phyloP scores from a whole-genome alignment of 148 eudicot species.

The Nepenthes gracilis region DNA sequence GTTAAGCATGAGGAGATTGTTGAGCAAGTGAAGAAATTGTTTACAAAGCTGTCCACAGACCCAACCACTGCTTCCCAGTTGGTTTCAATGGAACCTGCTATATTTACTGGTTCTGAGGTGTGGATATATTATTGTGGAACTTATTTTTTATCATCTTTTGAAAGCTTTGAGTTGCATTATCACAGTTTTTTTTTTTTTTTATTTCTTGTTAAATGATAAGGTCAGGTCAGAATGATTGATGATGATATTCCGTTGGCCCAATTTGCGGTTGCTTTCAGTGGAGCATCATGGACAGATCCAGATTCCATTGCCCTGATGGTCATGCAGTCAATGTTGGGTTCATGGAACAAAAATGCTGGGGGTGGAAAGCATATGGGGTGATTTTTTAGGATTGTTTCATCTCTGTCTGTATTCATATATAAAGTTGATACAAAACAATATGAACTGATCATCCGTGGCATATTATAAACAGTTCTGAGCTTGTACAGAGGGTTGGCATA shows the following conservation, averaged over 20 bases:
- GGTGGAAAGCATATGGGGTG: constrained; percentile 95
- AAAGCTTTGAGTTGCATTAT: background rate
- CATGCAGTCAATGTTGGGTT: constrained; percentile 80
- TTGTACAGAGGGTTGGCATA: constrained; percentile 67
- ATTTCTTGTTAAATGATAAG: constrained; percentile 1
- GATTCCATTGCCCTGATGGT: constrained; percentile 96
- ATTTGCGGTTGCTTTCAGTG: constrained; percentile 87
- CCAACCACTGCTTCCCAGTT: constrained; percentile 65
- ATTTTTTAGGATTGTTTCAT: constrained; percentile 9
- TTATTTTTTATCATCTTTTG: background rate
- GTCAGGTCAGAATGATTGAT: constrained; percentile 74
- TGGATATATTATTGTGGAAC: constrained; percentile 4
- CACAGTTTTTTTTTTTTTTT: background rate
- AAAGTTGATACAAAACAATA: background rate
- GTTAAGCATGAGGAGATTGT: constrained; percentile 86
- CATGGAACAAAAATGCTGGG: constrained; percentile 67
- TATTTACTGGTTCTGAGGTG: constrained; percentile 95
- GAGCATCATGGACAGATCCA: constrained; percentile 94
- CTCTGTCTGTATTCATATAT: background rate
- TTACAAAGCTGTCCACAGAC: constrained; percentile 59
- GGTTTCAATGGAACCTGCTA: constrained; percentile 67
- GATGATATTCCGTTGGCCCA: constrained; percentile 81
- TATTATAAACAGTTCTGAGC: constrained; percentile 52
- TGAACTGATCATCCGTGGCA: constrained; percentile 7
- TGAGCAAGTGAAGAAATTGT: constrained; percentile 52